phyloP scores from a whole-genome alignment of 805 yeast genomes.

The Saccharomycopsis olivae region DNA sequence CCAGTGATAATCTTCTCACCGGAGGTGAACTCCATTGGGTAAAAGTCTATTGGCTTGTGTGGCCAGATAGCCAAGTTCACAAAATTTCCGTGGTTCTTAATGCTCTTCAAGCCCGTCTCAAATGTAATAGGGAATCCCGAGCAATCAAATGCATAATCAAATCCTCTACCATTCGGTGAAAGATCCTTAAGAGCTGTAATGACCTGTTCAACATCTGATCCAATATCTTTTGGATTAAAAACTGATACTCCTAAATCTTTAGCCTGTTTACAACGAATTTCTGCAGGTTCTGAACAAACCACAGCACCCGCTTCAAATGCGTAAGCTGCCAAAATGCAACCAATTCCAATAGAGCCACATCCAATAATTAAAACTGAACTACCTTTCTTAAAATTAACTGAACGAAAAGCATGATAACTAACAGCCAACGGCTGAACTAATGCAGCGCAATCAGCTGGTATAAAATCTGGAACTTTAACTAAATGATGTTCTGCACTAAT shows the following conservation, averaged over 20 bases:
- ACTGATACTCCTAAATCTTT: slow-evolving; percentile 35
- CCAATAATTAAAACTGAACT: slow-evolving; percentile 42
- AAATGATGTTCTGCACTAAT: slow-evolving; percentile 31
- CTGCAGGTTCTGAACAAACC: slow-evolving; percentile 54
- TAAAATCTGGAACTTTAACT: slow-evolving; percentile 29
- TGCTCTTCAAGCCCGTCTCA: slow-evolving; percentile 29
- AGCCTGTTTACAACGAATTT: slow-evolving; percentile 51
- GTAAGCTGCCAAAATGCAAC: slow-evolving; percentile 42
- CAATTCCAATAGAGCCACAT: slow-evolving; percentile 55
- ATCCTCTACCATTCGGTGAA: slow-evolving; percentile 34
- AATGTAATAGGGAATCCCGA: slow-evolving; percentile 41
- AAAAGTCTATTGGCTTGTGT: slow-evolving; percentile 32
- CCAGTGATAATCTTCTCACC: slow-evolving; percentile 36
- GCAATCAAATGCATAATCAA: slow-evolving; percentile 42
- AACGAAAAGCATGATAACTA: slow-evolving; percentile 46
- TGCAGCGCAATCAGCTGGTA: slow-evolving; percentile 45
- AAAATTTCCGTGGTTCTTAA: slow-evolving; percentile 34
- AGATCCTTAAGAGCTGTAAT: slow-evolving; percentile 26
- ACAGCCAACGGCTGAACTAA: slow-evolving; percentile 48
- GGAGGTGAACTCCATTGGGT: slow-evolving; percentile 35
- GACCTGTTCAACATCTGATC: slow-evolving; percentile 23
- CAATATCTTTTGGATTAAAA: slow-evolving; percentile 31
- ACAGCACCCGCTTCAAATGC: slow-evolving; percentile 38
- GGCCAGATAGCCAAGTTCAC: slow-evolving; percentile 43
- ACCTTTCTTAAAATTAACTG: slow-evolving; percentile 34